Evolutionary conservation across 2,329 filamentous ascomycete species (phyloP), one percentile per base, ranked within the genome.

Genomic region (Hymenoscyphus occultus): DNA sequence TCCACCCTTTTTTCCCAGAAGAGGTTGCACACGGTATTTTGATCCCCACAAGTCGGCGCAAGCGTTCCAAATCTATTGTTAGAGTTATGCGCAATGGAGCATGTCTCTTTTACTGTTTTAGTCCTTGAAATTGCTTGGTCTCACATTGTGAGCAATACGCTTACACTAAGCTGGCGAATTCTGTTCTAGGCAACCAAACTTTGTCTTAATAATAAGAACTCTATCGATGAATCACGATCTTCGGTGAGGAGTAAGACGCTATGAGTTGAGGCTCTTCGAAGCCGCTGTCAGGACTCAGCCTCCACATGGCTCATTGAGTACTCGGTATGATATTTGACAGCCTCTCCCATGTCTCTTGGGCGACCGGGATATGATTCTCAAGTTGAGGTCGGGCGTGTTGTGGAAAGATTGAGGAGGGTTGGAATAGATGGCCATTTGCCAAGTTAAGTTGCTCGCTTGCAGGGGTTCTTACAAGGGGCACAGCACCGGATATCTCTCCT

Each of bases 61-160:
- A 54, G 45, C 19, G 9, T 10, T 22, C 45, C 45, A 51, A 51
- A 10, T 19, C 45, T 51, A 19, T 12, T 22, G 48, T 54, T 19
- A 19, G 48, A 54, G 22, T 12, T 54, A 28, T 54, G 9, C 48
- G 19, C 9, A 28, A 6, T 54, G 7, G 19, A 54, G 22, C 19
- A 28, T 22, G 10, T 54, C 48, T 28, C 48, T 51, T 28, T 28
- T 28, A 28, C 28, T 28, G 2, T 2, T 28, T 28, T 10, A 28
- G 45, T 51, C 42, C 14, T 16, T 22, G n/a, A 3, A 51, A 7
- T 2, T 28, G 48, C 48, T 54, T 28, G 19, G 48, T n/a, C n/a
- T n/a, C n/a, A n/a, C n/a, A n/a, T n/a, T n/a, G n/a, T 54, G 19
- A 54, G 48, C n/a, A 51, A 51, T 51, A 51, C 19, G 45, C 45